phyloP scores from a whole-genome alignment of 306 rosid genomes.

The Acacia melanoxylon region DNA sequence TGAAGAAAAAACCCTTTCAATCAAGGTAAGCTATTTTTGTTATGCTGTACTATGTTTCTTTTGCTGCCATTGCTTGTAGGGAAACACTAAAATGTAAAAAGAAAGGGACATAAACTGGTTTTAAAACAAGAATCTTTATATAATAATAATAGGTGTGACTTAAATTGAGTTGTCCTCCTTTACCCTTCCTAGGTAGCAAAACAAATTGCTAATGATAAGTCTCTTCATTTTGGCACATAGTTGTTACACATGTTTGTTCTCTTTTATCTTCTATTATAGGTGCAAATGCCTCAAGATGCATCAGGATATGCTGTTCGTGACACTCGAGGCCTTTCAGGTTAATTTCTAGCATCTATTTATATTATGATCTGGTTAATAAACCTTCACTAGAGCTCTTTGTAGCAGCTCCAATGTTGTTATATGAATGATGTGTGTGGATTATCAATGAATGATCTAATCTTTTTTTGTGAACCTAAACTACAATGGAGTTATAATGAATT shows the following conservation, averaged over 20 bases:
- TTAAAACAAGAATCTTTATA: not conserved
- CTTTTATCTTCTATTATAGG: slow-evolving; percentile 41
- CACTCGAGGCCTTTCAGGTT: slow-evolving; percentile 93
- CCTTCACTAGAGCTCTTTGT: too few species aligned
- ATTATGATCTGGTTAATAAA: not conserved
- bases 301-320: slow-evolving; percentile 76
- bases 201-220: not conserved
- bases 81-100: not conserved
- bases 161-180: not conserved
- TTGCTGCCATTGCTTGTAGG: not conserved
- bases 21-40: slow-evolving; percentile 63
- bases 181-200: not conserved
- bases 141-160: not conserved
- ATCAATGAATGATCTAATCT: not conserved
- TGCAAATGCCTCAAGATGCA: slow-evolving; percentile 96
- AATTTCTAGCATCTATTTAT: slow-evolving; percentile 3
- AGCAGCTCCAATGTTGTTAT: not conserved
- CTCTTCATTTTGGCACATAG: slow-evolving; percentile 2
- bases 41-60: not conserved
- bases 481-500: not conserved
- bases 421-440: not conserved
- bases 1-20: slow-evolving; percentile 68
- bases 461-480: not conserved
- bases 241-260: not conserved
- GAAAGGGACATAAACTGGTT: not conserved